phyloP scores from a whole-genome alignment of 768 basidiomycete species.

The Leccinellum rugosiceps region DNA sequence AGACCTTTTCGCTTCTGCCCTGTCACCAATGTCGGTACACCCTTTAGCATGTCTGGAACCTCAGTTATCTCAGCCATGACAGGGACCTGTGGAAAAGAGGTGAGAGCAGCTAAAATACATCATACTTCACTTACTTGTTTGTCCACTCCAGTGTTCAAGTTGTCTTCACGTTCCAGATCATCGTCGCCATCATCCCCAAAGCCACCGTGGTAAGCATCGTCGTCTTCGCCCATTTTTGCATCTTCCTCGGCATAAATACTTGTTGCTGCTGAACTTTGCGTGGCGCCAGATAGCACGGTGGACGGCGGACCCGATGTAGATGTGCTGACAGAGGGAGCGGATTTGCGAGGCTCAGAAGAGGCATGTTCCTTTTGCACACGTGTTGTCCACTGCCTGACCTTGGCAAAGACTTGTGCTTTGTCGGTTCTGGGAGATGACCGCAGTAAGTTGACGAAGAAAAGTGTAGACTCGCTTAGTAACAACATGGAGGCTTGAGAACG shows the following conservation, averaged over 20 bases:
- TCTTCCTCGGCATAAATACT: not conserved
- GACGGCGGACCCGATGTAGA: not conserved
- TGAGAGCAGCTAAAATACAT: not conserved
- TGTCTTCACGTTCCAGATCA: not conserved
- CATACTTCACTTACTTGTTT: not conserved
- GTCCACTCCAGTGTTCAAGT: not conserved
- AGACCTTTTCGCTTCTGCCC: no score
- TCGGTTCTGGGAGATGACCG: not conserved
- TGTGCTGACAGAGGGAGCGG: no score
- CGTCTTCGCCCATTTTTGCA: not conserved
- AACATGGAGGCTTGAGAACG: not conserved
- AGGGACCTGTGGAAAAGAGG: not conserved
- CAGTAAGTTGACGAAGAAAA: constrained; percentile 1
- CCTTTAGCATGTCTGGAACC: not conserved
- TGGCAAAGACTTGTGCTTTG: not conserved
- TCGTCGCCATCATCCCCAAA: not conserved
- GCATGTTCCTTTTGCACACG: not conserved
- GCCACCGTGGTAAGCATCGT: not conserved
- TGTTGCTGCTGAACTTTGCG: not conserved
- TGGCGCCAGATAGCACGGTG: not conserved
- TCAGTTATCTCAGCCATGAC: not conserved
- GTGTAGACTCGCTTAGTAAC: not conserved
- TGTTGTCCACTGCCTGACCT: not conserved
- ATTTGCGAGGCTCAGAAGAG: not conserved
- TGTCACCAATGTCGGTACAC: no score